Base-by-base conservation (phyloP, 2,329 filamentous ascomycete genomes). In the Alternaria triticina region DNA sequence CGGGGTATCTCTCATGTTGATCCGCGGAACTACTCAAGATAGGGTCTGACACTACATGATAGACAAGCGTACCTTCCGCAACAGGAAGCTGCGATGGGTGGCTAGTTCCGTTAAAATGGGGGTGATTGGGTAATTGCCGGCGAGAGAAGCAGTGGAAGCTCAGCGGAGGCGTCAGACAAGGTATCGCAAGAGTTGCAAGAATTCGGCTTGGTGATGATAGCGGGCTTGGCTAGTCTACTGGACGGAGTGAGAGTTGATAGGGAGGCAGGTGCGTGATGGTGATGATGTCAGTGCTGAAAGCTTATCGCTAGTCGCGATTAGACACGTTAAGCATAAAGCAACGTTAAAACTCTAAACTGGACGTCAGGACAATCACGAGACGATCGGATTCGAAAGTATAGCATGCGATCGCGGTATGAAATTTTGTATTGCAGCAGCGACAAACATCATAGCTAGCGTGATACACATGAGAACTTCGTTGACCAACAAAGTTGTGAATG, bases 71-170 rank as follows among this genome's bases (percentile, higher is more conserved):
- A 22, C 25, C 52, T 69, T 49, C 71, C 70, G n/a, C 43, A 72
- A 65, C 22, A 64, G 70, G 71, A 71, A 74, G 71, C 67, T 70
- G 61, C 33, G n/a, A 50, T 55, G 23, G 22, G 36, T n/a, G 40
- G 54, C n/a, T 47, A n/a, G 9, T 36, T 43, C 43, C 25, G 30
- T 40, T 40, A 56, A 56, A 13, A 58, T 43, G 23, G 56, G 46
- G 50, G 30, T 51, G 40, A 51, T 51, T 49, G 25, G 33, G 56
- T 43, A 44, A 52, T 52, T 36, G 20, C 28, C 11, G 33, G 15
- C n/a, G 51, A 36, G 27, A 52, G 17, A 20, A 52, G n/a, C 23
- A 46, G 27, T 45, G 43, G n/a, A 45, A 15, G 54, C 30, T 56
- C 27, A 47, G 12, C 13, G 28, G 54, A 47, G 43, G 43, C 27